phyloP scores from a whole-genome alignment of 495 filamentous ascomycete species.

The Tuber magnatum region DNA sequence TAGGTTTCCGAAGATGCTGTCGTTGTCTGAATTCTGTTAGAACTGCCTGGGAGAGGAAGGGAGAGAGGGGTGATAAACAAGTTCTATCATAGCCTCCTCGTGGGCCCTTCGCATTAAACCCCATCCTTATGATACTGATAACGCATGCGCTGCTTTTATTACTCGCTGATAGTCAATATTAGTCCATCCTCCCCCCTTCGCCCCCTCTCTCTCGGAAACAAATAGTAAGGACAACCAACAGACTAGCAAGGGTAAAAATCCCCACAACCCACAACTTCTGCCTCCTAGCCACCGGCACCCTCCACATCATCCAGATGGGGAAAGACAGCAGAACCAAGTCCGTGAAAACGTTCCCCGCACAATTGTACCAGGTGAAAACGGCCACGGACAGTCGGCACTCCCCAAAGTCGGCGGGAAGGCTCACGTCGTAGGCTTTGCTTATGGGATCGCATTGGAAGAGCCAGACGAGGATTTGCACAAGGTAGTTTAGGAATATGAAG shows the following conservation, averaged over 20 bases:
- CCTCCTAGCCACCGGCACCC: background rate
- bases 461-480: background rate
- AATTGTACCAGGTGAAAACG: background rate
- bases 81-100: background rate
- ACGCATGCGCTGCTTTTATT: background rate
- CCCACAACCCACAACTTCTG: slow-evolving; percentile 2
- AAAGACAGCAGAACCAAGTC: background rate
- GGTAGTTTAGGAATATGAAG: slow-evolving; percentile 1
- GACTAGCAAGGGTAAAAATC: background rate
- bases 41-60: background rate
- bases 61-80: background rate
- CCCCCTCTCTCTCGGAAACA: background rate
- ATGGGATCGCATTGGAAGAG: background rate
- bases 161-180: background rate
- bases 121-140: background rate
- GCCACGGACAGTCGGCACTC: background rate
- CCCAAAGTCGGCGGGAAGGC: background rate
- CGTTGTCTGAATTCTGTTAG: background rate
- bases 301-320: background rate
- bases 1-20: background rate
- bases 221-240: background rate
- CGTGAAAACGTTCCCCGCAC: background rate
- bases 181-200: background rate
- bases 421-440: background rate
- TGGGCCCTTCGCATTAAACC: background rate